Conservation (phyloP, 2,329 filamentous ascomycete genomes). For the Ophiostoma piceae region DNA sequence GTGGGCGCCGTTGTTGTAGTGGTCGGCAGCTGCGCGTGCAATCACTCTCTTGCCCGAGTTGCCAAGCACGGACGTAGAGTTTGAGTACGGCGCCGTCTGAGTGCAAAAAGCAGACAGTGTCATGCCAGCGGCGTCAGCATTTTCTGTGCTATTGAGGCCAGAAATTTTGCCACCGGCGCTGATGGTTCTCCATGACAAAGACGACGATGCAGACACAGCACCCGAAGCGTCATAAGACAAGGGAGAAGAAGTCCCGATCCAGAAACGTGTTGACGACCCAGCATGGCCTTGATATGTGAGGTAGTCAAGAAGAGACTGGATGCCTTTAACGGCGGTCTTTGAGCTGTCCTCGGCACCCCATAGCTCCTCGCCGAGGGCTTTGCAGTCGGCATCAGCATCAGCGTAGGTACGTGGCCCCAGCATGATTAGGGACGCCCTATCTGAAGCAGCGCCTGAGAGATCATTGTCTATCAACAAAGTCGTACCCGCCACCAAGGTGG, state of each 20-base stretch:
- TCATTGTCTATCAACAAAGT: constrained; percentile 41
- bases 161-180: constrained; percentile 31
- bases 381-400: constrained; percentile 34
- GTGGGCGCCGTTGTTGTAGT: constrained; percentile 19
- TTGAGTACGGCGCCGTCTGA: constrained; percentile 41
- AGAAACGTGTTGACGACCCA: constrained; percentile 33
- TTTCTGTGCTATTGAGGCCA: constrained; percentile 18
- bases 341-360: constrained; percentile 33
- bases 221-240: not conserved
- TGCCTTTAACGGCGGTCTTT: constrained; percentile 28
- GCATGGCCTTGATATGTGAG: constrained; percentile 34
- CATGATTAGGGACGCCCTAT: constrained; percentile 36
- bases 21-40: constrained; percentile 38
- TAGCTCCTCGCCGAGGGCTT: constrained; percentile 38
- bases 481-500: constrained; percentile 31
- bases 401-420: constrained; percentile 32
- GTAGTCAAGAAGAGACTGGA: constrained; percentile 36
- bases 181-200: constrained; percentile 29
- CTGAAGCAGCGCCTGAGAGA: constrained; percentile 36
- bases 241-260: constrained; percentile 33
- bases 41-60: constrained; percentile 36
- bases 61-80: constrained; percentile 31
- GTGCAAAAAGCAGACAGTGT: constrained; percentile 39
- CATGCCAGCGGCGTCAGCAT: constrained; percentile 17
- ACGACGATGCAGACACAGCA: not conserved